A percentile compares a stretch with the other conserved stretches of the same genome.
Conservation (phyloP, 208 protist genomes). For the Tritrichomonas musculus region DNA sequence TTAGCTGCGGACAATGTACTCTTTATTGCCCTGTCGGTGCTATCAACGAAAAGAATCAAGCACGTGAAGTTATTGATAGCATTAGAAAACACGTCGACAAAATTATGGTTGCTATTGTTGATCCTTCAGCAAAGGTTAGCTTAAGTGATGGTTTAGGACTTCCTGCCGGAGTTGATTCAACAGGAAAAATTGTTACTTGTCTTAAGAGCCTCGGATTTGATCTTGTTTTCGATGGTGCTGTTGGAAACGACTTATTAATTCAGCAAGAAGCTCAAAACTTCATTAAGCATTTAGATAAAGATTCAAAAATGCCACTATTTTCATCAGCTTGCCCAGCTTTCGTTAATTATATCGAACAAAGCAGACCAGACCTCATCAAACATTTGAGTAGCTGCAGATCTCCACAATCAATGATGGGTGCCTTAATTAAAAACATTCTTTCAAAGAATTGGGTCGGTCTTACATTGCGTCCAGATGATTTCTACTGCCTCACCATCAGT, state of each 20-base stretch:
- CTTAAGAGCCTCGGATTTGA: not conserved
- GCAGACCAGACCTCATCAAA: slow-evolving; percentile 49
- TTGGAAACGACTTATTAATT: not conserved
- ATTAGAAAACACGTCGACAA: slow-evolving; percentile 32
- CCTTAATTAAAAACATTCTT: slow-evolving; percentile 45
- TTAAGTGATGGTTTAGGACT: not conserved
- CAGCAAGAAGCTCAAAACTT: slow-evolving; percentile 40
- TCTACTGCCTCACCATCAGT: not conserved
- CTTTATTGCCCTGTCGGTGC: slow-evolving; percentile 48
- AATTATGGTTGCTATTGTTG: slow-evolving; percentile 28
- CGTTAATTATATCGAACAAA: slow-evolving; percentile 51
- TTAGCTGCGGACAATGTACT: slow-evolving; percentile 57
- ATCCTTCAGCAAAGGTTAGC: not conserved
- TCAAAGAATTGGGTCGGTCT: not conserved
- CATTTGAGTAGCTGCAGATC: slow-evolving; percentile 48
- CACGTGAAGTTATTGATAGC: slow-evolving; percentile 30
- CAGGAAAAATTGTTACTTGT: not conserved
- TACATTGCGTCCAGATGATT: too few species aligned
- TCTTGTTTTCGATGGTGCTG: not conserved
- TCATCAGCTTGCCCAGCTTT: slow-evolving; percentile 50
- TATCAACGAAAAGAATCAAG: slow-evolving; percentile 42
- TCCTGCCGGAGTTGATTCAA: not conserved
- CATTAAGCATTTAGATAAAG: slow-evolving; percentile 31
- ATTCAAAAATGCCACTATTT: slow-evolving; percentile 47
- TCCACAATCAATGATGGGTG: slow-evolving; percentile 47